Base-by-base conservation (phyloP, 2,329 filamentous ascomycete species). In the Epichloe uncinata region DNA sequence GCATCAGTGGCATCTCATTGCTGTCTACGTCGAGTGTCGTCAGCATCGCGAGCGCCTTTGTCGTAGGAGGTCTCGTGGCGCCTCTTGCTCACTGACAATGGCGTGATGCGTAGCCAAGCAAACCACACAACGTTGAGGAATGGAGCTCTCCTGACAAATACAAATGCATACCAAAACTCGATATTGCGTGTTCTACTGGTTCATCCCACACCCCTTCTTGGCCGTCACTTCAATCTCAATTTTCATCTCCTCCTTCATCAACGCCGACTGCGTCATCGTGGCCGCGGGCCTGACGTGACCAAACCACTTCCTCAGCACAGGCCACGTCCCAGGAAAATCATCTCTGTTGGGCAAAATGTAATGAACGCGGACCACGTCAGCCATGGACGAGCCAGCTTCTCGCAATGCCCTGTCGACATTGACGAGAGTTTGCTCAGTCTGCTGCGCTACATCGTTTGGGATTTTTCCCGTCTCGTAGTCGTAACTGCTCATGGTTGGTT, bases 1-100 rank as follows among this genome's bases (percentile, higher is more conserved):
- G 82, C 0, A 79, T 86, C 54, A 83, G 77, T 52, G 82, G 82
- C 0, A 72, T 85, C 58, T 75, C 77, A n/a, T 66, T 81, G 52
- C 66, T 85, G 47, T 80, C 76, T 0, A 64, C 75, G 3, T 76
- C 80, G 9, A 85, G 82, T 58, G 69, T 84, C 50, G 61, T 85
- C 12, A 81, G 78, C 0, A 78, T 84, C 22, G 73, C 63, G 3
- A 66, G 72, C 5, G 74, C 79, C 56, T 84, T 85, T 66, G 72
- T 60, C 0, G 71, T 71, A 0, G 81, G 78, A 3, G 59, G 58
- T 35, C 47, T 59, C 45, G 52, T 64, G 46, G 60, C 60, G 4
- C 58, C 61, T 22, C 35, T 66, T 37, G 54, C 57, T 22, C 56
- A 65, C 47, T 63, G 51, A 54, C 26, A 7, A 26, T 26, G 26